Evolutionary conservation across 345 rosid species (phyloP), one percentile per base, ranked within the genome.

Genomic region (Bretschneidera sinensis): DNA sequence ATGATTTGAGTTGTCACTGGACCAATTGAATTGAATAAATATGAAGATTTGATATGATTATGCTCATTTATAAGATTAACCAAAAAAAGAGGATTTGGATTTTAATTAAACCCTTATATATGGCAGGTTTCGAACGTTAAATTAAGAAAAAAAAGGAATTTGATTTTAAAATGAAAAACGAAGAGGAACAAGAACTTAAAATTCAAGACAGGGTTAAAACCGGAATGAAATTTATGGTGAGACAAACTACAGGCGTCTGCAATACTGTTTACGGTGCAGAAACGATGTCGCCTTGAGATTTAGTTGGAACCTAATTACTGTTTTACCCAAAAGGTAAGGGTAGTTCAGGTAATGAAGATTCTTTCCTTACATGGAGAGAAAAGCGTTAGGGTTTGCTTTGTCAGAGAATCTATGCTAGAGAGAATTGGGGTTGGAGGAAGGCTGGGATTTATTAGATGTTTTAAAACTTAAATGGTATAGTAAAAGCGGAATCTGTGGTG

Each of bases 371-470:
- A 18, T 9, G 54, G 48, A 20, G 59, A 17, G 59, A 43, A 66
- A 66, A 59, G 64, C 48, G 33, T 51, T 59, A 52, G 23, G 70
- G 17, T 25, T 51, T 21, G 33, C 11, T 22, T 19, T 50, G 51
- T 33, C 50, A 35, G 62, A 14, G 69, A 65, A 57, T 57, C 69
- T 57, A n/a, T 20, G 43, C 23, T 48, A 28, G 68, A 55, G 61
- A 43, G 19, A 33, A n/a, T 48, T 19, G 5, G 9, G 23, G 56
- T 20, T 13, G 21, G 19, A 1, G 45, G 10, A 9, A 4, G 9
- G 35, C 9, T 31, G 35, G 6, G 35, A 4, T 4, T n/a, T n/a
- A n/a, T n/a, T n/a, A n/a, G n/a, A n/a, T n/a, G n/a, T n/a, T n/a
- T n/a, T n/a, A n/a, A n/a, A n/a, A n/a, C n/a, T 28, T 28, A 28